Base-by-base conservation (phyloP, 768 basidiomycete genomes). In the Scleroderma bovista region DNA sequence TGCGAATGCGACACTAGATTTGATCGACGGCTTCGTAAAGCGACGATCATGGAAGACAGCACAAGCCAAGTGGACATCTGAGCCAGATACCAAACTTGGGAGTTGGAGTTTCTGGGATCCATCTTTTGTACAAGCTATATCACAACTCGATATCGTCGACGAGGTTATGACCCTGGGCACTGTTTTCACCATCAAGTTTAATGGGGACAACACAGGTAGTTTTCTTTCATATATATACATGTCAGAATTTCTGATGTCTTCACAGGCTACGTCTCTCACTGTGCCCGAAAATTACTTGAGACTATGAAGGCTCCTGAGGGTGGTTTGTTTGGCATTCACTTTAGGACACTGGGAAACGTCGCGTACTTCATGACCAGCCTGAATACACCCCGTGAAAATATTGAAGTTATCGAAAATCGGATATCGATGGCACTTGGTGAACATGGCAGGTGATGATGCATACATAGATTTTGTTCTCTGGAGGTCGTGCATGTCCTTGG, bases 291-390 rank as follows among this genome's bases (percentile, higher is more conserved):
- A 2, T 52, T 83, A 39, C 74, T 97, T 2, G 69, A 69, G 10
- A 64, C 76, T 1, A 69, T 95, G 12, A 74, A 72, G 40, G 51
- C 75, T 1, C 79, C 79, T 9, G 76, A 78, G 2, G 76, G 80
- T 32, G 73, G 72, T 16, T 72, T 79, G 5, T 84, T 84, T 67
- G 75, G 78, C 33, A 77, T 97, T 19, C 88, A 98, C 64, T 93
- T 78, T 55, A 77, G 95, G 50, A 93, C 95, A 0, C 69, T 98
- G 33, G 95, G 95, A 0, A 83, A 93, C 60, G 83, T 93, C 9
- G 86, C 86, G n/a, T 95, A 95, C 65, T 88, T 93, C 62, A 94
- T 95, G 79, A 84, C 81, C 6, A 92, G 88, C 66, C 73, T 94
- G 36, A 93, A 92, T 61, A 93, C 88, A 1, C 65, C 69, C 2